Evolutionary conservation across 371 early-diverging fungal species (phyloP).

Genomic region (Rhizopus sp.): DNA sequence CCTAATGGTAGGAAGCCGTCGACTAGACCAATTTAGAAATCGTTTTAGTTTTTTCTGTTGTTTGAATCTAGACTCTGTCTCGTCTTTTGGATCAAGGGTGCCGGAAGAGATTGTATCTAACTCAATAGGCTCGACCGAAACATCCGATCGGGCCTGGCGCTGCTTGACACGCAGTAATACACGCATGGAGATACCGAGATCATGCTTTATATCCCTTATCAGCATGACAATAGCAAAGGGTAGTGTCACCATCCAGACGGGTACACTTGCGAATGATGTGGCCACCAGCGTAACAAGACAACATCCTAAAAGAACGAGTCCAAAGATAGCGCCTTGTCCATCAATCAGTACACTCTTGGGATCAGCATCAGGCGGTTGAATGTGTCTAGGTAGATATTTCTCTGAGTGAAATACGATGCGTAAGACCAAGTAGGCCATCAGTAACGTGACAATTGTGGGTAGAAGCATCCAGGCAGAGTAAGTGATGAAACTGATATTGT

Average conservation of each 20-base stretch:
- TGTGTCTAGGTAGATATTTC: slow-evolving; percentile 49
- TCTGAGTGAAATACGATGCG: slow-evolving; percentile 49
- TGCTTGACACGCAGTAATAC: slow-evolving; percentile 6
- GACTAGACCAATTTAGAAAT: slow-evolving; percentile 10
- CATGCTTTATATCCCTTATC: slow-evolving; percentile 49
- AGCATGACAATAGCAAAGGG: slow-evolving; percentile 64
- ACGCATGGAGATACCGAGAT: slow-evolving; percentile 26
- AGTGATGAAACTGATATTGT: slow-evolving; percentile 65
- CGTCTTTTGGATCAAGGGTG: too few species aligned
- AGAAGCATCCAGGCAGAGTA: slow-evolving; percentile 83
- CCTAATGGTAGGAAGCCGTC: slow-evolving; percentile 47
- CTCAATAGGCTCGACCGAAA: too few species aligned
- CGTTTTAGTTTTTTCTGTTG: not conserved
- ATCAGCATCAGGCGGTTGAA: slow-evolving; percentile 50
- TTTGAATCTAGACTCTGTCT: too few species aligned
- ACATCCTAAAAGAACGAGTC: slow-evolving; percentile 45
- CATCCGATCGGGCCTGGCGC: not conserved
- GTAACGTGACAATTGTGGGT: slow-evolving; percentile 64
- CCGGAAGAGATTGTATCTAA: too few species aligned
- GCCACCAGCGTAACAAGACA: slow-evolving; percentile 63
- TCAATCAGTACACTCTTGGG: slow-evolving; percentile 59
- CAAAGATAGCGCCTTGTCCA: slow-evolving; percentile 60
- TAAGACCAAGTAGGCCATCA: slow-evolving; percentile 55
- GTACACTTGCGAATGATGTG: slow-evolving; percentile 64
- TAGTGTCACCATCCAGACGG: slow-evolving; percentile 72